Evolutionary conservation across 1,284 basidiomycete genomes (phyloP), one percentile per base, ranked within the genome.

Genomic region (Kwoniella shivajii): DNA sequence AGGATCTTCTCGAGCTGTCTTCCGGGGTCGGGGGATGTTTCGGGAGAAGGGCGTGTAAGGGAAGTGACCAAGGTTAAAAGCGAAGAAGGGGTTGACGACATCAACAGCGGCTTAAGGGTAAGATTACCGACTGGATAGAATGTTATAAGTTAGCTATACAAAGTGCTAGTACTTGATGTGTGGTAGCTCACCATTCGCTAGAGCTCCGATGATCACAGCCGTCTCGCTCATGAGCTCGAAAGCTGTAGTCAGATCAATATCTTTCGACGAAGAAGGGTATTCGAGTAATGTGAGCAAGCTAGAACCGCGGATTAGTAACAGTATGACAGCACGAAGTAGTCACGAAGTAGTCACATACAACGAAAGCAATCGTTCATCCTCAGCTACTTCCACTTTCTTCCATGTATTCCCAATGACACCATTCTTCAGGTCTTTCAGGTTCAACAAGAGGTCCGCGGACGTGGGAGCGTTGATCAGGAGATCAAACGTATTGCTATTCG

Each of bases 371-470:
- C 64, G 54, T 11, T 68, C 64, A 57, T 74, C 69, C 42, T 72
- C 65, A 1, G 72, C 73, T 11, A 76, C 62, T 53, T 75, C 69
- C 22, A 76, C 73, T 65, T 78, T 78, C 60, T 71, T 74, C 69
- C 69, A 69, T 1, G 72, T 73, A 59, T 77, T 78, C 18, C 77
- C 77, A 37, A 78, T 77, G 56, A 78, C 66, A 24, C 66, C 61
- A 60, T 78, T 77, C 67, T 78, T 78, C 48, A 78, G 68, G 29
- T 72, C 69, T 54, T 76, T 78, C 51, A 78, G 67, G 13, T 57
- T 50, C 6, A 33, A 34, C 22, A 77, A 57, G 13, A 69, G 65
- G 6, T 68, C 65, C 5, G 50, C 30, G 7, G 52, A 36, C 16
- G 45, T 39, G 5, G 50, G 7, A 4, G 61, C 57, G 4, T 37